phyloP scores from a whole-genome alignment of 2,329 filamentous ascomycete species.

The Sodiomyces alkalinus region DNA sequence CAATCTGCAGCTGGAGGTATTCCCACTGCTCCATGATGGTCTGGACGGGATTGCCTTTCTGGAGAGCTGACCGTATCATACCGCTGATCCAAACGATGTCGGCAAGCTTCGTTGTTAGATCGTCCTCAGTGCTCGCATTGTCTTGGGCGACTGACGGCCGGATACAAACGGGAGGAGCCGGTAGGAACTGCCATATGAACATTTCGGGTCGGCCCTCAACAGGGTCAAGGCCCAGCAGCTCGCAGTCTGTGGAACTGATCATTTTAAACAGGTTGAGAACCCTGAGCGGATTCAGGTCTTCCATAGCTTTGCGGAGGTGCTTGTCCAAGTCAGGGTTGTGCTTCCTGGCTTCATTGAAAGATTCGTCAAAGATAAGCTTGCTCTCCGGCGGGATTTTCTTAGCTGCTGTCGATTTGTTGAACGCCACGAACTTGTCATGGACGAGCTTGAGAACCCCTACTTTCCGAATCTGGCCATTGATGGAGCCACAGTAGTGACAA shows the following conservation, averaged over 20 bases:
- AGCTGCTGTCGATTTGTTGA: conserved; percentile 73
- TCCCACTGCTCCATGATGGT: conserved; percentile 99
- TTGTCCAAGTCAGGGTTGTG: conserved; percentile 75
- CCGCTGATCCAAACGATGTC: conserved; percentile 91
- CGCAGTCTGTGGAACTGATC: conserved; percentile 73
- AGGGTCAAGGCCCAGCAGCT: conserved; percentile 78
- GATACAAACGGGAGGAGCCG: conserved; percentile 86
- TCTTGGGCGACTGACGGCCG: conserved; percentile 90
- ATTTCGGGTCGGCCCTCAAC: conserved; percentile 82
- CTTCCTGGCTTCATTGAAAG: conserved; percentile 66
- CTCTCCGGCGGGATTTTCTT: conserved; percentile 71
- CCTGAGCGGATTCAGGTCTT: conserved; percentile 81
- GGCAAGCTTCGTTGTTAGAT: conserved; percentile 90
- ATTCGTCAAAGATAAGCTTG: conserved; percentile 74
- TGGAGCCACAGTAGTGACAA: conserved; percentile 65
- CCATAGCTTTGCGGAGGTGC: conserved; percentile 79
- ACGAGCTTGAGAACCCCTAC: conserved; percentile 82
- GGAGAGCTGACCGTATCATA: conserved; percentile 67
- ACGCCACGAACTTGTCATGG: conserved; percentile 83
- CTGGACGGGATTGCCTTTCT: conserved; percentile 69
- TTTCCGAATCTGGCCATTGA: conserved; percentile 89
- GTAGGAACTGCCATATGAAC: conserved; percentile 95
- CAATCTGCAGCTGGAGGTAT: conserved; percentile 85
- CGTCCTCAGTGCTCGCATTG: conserved; percentile 85
- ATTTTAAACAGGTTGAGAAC: conserved; percentile 86